A percentile compares a stretch with the other conserved stretches of the same genome.
Conservation (phyloP, 2,329 filamentous ascomycete species). For the Trichophyton rubrum region DNA sequence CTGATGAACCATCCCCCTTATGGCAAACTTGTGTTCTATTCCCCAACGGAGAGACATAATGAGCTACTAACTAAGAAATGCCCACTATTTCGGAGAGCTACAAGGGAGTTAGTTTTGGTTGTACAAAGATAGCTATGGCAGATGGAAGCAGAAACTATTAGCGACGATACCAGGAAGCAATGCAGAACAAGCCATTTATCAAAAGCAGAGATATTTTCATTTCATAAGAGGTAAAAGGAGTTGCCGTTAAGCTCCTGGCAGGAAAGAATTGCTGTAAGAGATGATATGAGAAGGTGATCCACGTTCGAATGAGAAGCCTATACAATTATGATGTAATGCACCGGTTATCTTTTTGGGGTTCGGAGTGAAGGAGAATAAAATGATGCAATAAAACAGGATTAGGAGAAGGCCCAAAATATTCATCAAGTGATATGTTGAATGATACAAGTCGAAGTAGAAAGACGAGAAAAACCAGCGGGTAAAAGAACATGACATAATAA, state of each 20-base stretch:
- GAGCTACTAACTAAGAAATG: too few species aligned
- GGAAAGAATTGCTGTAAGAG: neutral
- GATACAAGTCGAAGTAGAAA: neutral
- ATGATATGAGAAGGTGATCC: neutral
- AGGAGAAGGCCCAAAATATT: neutral
- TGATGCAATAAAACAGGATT: neutral
- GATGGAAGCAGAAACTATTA: neutral
- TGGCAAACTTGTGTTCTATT: neutral
- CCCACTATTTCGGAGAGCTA: neutral
- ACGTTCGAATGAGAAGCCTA: conserved; percentile 3
- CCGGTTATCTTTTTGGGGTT: neutral
- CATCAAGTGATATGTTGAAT: neutral
- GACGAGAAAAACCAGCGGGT: neutral
- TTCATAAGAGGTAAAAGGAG: neutral
- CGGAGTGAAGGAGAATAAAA: neutral
- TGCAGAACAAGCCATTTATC: neutral
- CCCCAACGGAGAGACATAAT: neutral
- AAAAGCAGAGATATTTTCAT: conserved; percentile 3
- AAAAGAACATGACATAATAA: neutral
- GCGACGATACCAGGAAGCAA: neutral
- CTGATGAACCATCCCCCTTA: neutral
- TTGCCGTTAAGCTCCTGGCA: neutral
- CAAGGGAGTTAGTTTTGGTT: neutral
- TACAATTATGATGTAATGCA: conserved; percentile 3
- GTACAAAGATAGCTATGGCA: neutral